Evolutionary conservation across 1,139 yeast species (phyloP), one percentile per base, ranked within the genome.

Genomic region (Candida tunisiensis): DNA sequence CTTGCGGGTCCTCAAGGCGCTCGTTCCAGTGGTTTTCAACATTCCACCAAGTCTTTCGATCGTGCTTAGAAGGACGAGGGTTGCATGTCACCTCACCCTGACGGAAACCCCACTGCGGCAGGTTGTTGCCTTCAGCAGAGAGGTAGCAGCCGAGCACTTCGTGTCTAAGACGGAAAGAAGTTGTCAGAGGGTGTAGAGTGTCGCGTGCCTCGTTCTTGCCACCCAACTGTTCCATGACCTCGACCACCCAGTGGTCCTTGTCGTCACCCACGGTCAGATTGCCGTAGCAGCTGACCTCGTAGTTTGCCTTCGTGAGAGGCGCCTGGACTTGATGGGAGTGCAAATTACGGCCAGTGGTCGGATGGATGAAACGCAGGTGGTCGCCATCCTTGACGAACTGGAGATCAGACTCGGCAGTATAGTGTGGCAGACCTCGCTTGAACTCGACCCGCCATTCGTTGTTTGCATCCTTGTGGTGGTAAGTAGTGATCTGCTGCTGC

Each of bases 101-200:
- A 55, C 91, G 74, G 69, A 82, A 91, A 37, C 99, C 99, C 99
- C 99, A 91, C 31, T 72, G 83, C 25, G 99, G 99, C 41, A 83
- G 66, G 28, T 65, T 53, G 40, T 60, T 58, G 35, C 93, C 94
- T 25, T 91, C 65, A 30, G 83, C 85, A 36, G 82, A 75, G 44
- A 91, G 64, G 53, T 88, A 88, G 59, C 98, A 91, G 33, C 74
- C 74, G 51, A 82, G 48, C 19, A 55, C 65, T 35, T 62, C 63
- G 47, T 71, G 71, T 39, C 61, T 70, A 42, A 91, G 63, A 53
- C 98, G 73, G 57, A 91, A 65, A 2, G 91, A 71, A 5, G 93
- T 61, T 21, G 94, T 75, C 49, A 91, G 65, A 23, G 96, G 92
- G 55, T 88, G 98, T 32, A 88, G 54, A 37, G 65, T 60, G 10